A percentile compares a stretch with the other conserved stretches of the same genome.
Conservation (phyloP, 2,329 filamentous ascomycete genomes). For the Nemania diffusa region DNA sequence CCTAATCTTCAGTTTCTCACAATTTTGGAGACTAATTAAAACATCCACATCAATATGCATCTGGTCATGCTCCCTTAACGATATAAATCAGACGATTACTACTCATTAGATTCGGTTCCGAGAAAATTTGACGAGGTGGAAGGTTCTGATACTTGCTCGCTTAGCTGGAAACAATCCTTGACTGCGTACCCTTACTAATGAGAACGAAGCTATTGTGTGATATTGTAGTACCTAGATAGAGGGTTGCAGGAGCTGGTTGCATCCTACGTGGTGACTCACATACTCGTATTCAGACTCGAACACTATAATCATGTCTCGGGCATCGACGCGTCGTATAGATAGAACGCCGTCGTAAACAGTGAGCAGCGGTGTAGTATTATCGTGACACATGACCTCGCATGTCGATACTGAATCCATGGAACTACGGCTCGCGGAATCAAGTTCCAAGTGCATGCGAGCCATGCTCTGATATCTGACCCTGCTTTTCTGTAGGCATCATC, state of each 20-base stretch:
- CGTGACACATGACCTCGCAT: background rate
- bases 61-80: no score
- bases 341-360: background rate
- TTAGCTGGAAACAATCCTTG: background rate
- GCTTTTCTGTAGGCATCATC: background rate
- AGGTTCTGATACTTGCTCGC: background rate
- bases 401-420: background rate
- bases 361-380: background rate
- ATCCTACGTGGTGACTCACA: constrained; percentile 16
- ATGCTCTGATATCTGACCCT: background rate
- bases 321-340: background rate
- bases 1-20: no score
- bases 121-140: background rate
- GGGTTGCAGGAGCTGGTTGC: background rate
- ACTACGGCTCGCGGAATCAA: background rate
- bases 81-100: no score
- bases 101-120: no score
- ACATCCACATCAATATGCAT: no score
- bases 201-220: constrained; percentile 7
- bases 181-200: background rate
- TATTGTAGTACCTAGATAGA: background rate
- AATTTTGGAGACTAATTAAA: no score
- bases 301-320: background rate
- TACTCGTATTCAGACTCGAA: constrained; percentile 17
- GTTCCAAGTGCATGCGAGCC: background rate